Evolutionary conservation across 305 asterid species (phyloP), one percentile per base, ranked within the genome.

Genomic region (Euphrasia arctica): DNA sequence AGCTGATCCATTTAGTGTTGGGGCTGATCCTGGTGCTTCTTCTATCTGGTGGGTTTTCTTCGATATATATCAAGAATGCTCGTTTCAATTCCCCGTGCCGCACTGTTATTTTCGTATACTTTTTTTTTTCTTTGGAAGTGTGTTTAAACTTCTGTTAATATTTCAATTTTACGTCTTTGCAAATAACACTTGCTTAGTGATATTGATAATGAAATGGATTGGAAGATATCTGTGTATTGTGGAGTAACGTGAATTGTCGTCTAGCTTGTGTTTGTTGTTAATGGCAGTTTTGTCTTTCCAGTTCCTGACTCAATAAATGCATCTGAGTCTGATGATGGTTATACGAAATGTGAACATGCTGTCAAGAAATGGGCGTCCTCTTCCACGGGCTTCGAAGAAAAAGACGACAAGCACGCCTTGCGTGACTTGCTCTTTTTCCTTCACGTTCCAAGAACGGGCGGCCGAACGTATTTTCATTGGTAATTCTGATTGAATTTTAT

Each of bases 381-480:
- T 63, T 84, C 95, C 42, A 74, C 77, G 64, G 77, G 81, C 70
- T 69, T 79, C 52, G 85, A 83, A 68, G 76, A 82, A 72, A 78
- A 74, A 70, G 82, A 79, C 31, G 85, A 86, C 75, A 84, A 80
- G 64, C 95, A 88, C 71, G 49, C 79, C 29, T 69, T 93, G 79
- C 83, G 74, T 51, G 91, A 93, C 82, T 70, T 90, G 86, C 92
- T 93, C 66, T 91, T 90, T 83, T 93, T 93, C 80, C 97, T 90
- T 73, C 99, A 93, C 62, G 63, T 90, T 47, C 99, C 99, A 59
- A 90, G 99, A 79, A 93, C 99, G 29, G 99, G 99, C 45, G 99
- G 99, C 42, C 70, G 99, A 12, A 85, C 97, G 28, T 93, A 93
- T 75, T 88, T 80, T 65, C 86, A 90, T 69, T 93, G 99, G 99